Base-by-base conservation (phyloP, 2,329 filamentous ascomycete species). In the Pyricularia grisea region DNA sequence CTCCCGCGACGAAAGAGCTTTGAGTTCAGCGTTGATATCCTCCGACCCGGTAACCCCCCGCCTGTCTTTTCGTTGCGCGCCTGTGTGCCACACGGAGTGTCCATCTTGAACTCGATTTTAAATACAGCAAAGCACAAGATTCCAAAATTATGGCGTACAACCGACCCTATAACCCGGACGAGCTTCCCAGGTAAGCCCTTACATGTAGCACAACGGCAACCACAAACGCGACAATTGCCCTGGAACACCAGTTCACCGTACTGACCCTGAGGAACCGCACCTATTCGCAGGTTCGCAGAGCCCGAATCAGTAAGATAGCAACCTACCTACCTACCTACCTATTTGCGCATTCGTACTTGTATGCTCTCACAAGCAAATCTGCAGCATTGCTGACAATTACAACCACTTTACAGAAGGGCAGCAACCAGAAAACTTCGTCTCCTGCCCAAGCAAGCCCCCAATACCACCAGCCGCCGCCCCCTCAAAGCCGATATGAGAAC, bases 81-180 rank as follows among this genome's bases (percentile, higher is more conserved):
- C 17, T 58, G 17, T 60, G 20, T 61, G 58, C 58, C 23, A 61
- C 58, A 61, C 58, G 23, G 58, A 61, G 58, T 27, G 11, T 17
- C 58, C 58, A 28, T 61, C 23, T 3, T n/a, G 17, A 25, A 61
- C 12, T 61, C 58, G 23, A 61, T 25, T 27, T 25, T 12, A 17
- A 17, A 27, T 7, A n/a, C 20, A 20, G 27, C 27, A 27, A 27
- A 61, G 12, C 10, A 25, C 58, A 27, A 61, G 9, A 12, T 28
- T 25, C 25, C 12, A 27, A 58, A 69, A 71, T 65, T 28, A 98
- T 98, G 94, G 94, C 94, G 69, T 98, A 98, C 85, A 97, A 97
- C 81, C 89, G 89, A 79, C 88, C 90, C 69, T 95, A 93, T 83
- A 97, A 99, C 79, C 94, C 94, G 42, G 94, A 99, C 83, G 92